A percentile compares a stretch with the other conserved stretches of the same genome.
These are phyloP conservation scores for Rubus parviflorus DNA, from an alignment of 306 rosid genomes.

Conservation along the genomic window DNA sequence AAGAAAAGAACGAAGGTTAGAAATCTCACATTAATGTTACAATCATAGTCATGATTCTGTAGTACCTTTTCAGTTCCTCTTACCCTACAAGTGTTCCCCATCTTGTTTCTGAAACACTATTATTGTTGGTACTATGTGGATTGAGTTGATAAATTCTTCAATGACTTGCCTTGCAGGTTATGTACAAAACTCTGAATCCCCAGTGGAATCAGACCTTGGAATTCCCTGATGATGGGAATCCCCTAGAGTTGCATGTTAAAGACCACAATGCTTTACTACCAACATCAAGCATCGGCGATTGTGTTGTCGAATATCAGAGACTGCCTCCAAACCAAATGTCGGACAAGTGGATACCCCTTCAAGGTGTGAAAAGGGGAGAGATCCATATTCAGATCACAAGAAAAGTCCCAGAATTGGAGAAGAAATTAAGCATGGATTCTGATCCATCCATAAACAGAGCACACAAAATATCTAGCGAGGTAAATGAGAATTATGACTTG, in stretches of 20 bases:
- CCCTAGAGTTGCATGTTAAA: conserved; percentile 68
- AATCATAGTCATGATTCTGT: background rate
- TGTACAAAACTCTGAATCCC: conserved; percentile 78
- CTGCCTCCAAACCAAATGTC: conserved; percentile 77
- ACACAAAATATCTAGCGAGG: conserved; percentile 73
- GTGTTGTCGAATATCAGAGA: conserved; percentile 83
- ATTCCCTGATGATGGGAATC: conserved; percentile 85
- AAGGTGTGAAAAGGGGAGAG: conserved; percentile 87
- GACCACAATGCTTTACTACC: conserved; percentile 83
- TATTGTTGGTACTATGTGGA: background rate
- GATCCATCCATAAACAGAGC: conserved; percentile 69
- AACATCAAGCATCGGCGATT: conserved; percentile 75
- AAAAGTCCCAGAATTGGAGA: conserved; percentile 72
- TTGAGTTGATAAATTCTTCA: background rate
- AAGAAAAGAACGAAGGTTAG: conserved; percentile 90
- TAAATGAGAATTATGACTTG: conserved; percentile 25
- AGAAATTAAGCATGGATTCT: conserved; percentile 56
- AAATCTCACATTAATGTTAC: conserved; percentile 11
- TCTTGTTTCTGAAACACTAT: background rate
- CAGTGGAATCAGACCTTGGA: conserved; percentile 93
- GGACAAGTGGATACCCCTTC: conserved; percentile 98
- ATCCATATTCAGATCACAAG: conserved; percentile 81
- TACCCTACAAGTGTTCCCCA: background rate
- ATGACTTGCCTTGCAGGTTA: conserved; percentile 50
- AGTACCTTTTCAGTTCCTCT: background rate